Conservation (phyloP, 2,329 filamentous ascomycete species). For the Monosporascus sp. region DNA sequence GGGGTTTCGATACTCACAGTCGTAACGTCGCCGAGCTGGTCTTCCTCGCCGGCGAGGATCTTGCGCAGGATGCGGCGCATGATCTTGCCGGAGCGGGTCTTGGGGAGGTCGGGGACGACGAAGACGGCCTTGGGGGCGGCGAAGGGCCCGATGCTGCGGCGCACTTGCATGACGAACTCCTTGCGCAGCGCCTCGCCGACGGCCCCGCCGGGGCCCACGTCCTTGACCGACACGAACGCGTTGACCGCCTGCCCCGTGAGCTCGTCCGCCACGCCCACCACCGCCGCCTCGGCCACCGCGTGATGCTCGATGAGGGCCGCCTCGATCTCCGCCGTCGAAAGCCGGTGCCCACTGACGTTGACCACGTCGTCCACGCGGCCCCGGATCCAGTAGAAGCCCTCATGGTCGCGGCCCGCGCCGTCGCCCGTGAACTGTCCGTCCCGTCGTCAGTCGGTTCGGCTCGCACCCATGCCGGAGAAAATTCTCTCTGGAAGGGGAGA, state of each 20-base stretch:
- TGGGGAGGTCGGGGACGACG: slow-evolving; percentile 88
- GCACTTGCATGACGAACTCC: slow-evolving; percentile 88
- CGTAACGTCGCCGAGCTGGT: slow-evolving; percentile 87
- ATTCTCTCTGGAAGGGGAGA: background rate
- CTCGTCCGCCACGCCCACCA: slow-evolving; percentile 89
- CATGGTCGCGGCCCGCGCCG: slow-evolving; percentile 90
- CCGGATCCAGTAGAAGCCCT: slow-evolving; percentile 99
- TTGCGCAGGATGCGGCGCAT: slow-evolving; percentile 96
- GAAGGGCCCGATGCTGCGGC: slow-evolving; percentile 96
- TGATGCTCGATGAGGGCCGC: slow-evolving; percentile 91
- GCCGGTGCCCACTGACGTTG: slow-evolving; percentile 92
- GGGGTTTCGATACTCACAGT: slow-evolving; percentile 58
- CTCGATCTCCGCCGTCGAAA: slow-evolving; percentile 97
- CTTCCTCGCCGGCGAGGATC: slow-evolving; percentile 95
- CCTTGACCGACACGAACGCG: slow-evolving; percentile 91
- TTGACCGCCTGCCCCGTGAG: slow-evolving; percentile 96
- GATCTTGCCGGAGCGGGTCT: slow-evolving; percentile 97
- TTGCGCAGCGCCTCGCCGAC: slow-evolving; percentile 74
- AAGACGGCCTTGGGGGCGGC: slow-evolving; percentile 92
- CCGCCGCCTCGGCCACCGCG: slow-evolving; percentile 86
- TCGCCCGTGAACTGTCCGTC: slow-evolving; percentile 73
- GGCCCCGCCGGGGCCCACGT: slow-evolving; percentile 69
- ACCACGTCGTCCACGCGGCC: slow-evolving; percentile 98
- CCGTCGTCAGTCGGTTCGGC: slow-evolving; percentile 1
- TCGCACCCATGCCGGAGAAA: background rate